phyloP scores from a whole-genome alignment of 1,284 basidiomycete species.

The Cystobasidiaceae sp. region DNA sequence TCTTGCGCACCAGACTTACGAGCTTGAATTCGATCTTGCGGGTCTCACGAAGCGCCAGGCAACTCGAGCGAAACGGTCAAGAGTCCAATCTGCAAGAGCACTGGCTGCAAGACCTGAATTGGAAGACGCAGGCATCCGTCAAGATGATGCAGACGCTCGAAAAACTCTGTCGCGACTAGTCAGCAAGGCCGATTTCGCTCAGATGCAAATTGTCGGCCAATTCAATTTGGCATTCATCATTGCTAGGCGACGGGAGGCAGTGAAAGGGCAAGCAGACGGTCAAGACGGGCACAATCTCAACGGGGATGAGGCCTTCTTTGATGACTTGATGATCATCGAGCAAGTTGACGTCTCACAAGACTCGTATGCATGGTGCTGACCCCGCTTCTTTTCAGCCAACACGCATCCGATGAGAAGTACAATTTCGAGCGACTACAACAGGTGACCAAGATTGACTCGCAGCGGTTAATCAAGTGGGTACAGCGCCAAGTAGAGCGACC shows the following conservation, averaged over 20 bases:
- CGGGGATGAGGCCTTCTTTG: constrained; percentile 10
- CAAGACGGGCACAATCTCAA: background rate
- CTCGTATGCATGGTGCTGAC: constrained; percentile 46
- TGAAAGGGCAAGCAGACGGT: constrained; percentile 33
- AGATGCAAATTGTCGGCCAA: constrained; percentile 85
- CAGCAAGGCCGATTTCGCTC: constrained; percentile 74
- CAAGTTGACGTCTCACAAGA: constrained; percentile 44
- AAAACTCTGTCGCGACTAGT: constrained; percentile 78
- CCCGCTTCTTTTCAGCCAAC: constrained; percentile 48
- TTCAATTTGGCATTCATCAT: constrained; percentile 97
- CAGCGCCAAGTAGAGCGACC: too few relatives aligned
- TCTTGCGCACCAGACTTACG: background rate
- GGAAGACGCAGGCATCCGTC: constrained; percentile 57
- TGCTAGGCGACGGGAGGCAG: constrained; percentile 56
- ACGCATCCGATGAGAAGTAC: constrained; percentile 84
- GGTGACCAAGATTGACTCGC: constrained; percentile 79
- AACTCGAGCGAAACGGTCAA: too few relatives aligned
- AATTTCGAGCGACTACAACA: constrained; percentile 92
- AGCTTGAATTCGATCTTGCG: background rate
- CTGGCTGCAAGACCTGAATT: constrained; percentile 32
- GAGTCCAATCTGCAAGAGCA: too few relatives aligned
- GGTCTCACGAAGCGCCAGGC: background rate
- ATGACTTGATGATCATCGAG: constrained; percentile 33
- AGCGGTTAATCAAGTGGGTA: constrained; percentile 58
- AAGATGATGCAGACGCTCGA: constrained; percentile 59